Evolutionary conservation across 1,284 basidiomycete genomes (phyloP).

Genomic region (Sporisorium graminicola): DNA sequence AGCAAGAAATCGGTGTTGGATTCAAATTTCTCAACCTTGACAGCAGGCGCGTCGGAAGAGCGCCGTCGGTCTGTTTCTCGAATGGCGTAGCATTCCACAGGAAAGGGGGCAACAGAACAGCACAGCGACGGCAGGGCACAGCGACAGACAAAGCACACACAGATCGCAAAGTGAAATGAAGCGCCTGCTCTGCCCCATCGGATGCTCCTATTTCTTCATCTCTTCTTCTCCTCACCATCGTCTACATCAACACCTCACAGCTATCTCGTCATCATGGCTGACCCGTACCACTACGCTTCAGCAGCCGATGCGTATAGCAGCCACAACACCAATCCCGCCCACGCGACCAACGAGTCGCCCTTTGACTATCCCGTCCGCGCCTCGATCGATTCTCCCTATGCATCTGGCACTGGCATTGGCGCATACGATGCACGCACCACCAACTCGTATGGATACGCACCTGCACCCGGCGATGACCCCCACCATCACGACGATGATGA

Average conservation of each 20-base stretch:
- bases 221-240: not conserved
- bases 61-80: conserved; percentile 7
- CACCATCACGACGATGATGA: conserved; percentile 31
- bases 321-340: not conserved
- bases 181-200: not conserved
- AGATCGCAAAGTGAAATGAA: not conserved
- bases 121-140: not conserved
- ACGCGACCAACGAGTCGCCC: not conserved
- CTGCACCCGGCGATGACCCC: conserved; percentile 17
- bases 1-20: conserved; percentile 8
- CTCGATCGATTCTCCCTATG: conserved; percentile 23
- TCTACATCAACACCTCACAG: conserved; percentile 4
- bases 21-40: conserved; percentile 5
- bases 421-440: conserved; percentile 24
- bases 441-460: conserved; percentile 43
- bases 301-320: conserved; percentile 45
- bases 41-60: conserved; percentile 30
- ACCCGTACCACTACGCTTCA: conserved; percentile 38
- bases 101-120: not conserved
- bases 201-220: not conserved
- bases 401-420: conserved; percentile 13
- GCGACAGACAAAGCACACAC: not conserved
- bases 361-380: conserved; percentile 39
- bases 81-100: not conserved
- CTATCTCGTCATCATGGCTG: conserved; percentile 23